Evolutionary conservation across 2,329 filamentous ascomycete genomes (phyloP).

Genomic region (Fusarium siculi): DNA sequence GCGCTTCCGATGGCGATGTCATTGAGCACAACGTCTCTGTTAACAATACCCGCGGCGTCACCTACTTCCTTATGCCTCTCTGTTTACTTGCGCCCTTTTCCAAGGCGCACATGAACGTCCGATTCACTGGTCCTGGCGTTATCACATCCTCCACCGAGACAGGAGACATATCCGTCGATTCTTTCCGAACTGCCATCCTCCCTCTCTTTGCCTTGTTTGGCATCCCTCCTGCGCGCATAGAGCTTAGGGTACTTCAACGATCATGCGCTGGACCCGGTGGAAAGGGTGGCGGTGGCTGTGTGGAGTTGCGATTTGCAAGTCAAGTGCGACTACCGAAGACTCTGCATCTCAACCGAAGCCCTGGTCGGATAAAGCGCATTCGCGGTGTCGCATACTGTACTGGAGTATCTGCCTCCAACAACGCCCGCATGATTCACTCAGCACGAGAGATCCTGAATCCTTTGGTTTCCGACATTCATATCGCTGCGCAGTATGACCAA

Average conservation of each 20-base stretch:
- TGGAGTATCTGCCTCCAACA: conserved; percentile 92
- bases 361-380: conserved; percentile 87
- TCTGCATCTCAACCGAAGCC: conserved; percentile 82
- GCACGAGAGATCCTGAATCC: conserved; percentile 88
- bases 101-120: conserved; percentile 89
- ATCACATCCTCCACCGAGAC: conserved; percentile 87
- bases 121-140: conserved; percentile 89
- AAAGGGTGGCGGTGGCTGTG: conserved; percentile 85
- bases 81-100: conserved; percentile 93
- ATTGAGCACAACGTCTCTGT: conserved; percentile 84
- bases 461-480: conserved; percentile 88
- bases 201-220: conserved; percentile 92
- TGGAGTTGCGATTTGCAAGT: conserved; percentile 93
- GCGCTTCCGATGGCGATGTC: conserved; percentile 76
- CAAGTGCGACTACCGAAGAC: conserved; percentile 95
- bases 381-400: conserved; percentile 94
- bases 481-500: conserved; percentile 82
- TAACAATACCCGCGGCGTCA: conserved; percentile 81
- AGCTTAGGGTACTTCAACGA: conserved; percentile 82
- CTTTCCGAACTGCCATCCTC: conserved; percentile 90
- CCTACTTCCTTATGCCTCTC: conserved; percentile 90
- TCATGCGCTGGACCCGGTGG: conserved; percentile 82
- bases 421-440: conserved; percentile 92
- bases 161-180: conserved; percentile 92
- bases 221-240: conserved; percentile 81